Percentiles rank a stretch among this genome's conserved stretches.
Evolutionary conservation across 2,329 filamentous ascomycete genomes (phyloP).

Genomic region (Ophiostoma ips): DNA sequence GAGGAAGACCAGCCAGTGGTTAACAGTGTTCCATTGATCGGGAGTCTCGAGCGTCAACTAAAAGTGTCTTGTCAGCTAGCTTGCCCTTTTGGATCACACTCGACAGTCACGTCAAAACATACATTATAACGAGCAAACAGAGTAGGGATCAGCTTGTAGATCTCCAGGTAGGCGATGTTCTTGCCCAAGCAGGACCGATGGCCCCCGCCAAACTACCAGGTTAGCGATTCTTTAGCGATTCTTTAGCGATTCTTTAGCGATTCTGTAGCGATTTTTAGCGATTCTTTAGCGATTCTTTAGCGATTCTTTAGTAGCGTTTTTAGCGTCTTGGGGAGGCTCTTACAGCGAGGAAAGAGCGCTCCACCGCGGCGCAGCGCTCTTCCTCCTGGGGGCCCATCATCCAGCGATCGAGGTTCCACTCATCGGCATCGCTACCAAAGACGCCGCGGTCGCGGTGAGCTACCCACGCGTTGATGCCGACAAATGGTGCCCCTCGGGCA

Average conservation of each 20-base stretch:
- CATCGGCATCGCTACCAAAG: conserved; percentile 31
- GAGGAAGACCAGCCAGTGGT: conserved; percentile 4
- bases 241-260: too few species aligned
- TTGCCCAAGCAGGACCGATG: conserved; percentile 26
- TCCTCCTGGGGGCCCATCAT: conserved; percentile 22
- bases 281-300: too few species aligned
- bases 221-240: too few species aligned
- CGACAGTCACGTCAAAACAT: conserved; percentile 19
- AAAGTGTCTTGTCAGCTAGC: not conserved
- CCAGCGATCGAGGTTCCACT: conserved; percentile 35
- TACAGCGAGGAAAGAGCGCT: conserved; percentile 5
- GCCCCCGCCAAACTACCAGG: conserved; percentile 23
- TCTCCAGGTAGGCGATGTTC: conserved; percentile 21
- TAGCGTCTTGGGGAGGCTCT: conserved; percentile 17
- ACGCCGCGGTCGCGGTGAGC: conserved; percentile 24
- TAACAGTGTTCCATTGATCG: conserved; percentile 2
- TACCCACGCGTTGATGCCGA: conserved; percentile 29
- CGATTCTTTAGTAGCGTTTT: not conserved
- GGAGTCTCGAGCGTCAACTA: not conserved
- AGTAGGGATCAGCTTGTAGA: conserved; percentile 27
- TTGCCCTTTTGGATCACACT: not conserved
- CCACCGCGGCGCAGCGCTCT: conserved; percentile 23
- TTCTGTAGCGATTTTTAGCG: too few species aligned
- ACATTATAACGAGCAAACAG: conserved; percentile 20
- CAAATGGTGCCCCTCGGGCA: conserved; percentile 24